These are phyloP conservation scores for Backusella parvicylindrica DNA, from an alignment of 192 early-diverging fungal species.

Conservation along the genomic window DNA sequence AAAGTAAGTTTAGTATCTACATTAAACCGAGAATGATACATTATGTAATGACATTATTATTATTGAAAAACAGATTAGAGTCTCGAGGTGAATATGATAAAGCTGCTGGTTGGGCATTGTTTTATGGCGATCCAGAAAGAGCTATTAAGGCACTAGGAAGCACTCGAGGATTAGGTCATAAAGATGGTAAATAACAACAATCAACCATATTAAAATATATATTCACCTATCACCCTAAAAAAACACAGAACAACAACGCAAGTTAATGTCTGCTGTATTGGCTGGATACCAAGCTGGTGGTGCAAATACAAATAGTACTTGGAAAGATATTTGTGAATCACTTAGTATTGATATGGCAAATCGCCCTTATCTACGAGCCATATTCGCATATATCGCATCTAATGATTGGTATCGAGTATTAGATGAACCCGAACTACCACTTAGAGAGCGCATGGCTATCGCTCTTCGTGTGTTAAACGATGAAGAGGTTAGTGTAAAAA, in stretches of 20 bases:
- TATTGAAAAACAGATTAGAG: constrained; percentile 56
- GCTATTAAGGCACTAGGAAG: constrained; percentile 67
- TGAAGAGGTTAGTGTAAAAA: constrained; percentile 54
- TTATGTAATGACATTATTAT: constrained; percentile 43
- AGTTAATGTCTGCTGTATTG: constrained; percentile 78
- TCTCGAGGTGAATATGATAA: constrained; percentile 65
- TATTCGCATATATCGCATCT: constrained; percentile 84
- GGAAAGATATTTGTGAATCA: constrained; percentile 59
- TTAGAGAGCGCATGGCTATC: constrained; percentile 77
- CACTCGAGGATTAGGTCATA: constrained; percentile 32
- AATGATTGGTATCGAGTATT: constrained; percentile 81
- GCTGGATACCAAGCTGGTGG: constrained; percentile 52
- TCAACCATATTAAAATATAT: constrained; percentile 4
- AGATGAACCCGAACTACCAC: constrained; percentile 63
- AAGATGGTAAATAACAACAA: constrained; percentile 31
- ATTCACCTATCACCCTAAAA: background rate
- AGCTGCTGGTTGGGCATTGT: constrained; percentile 87
- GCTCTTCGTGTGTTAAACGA: constrained; percentile 86
- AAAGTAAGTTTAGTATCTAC: constrained; percentile 26
- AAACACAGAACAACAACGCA: constrained; percentile 64
- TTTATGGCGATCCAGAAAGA: constrained; percentile 73
- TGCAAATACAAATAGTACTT: constrained; percentile 32
- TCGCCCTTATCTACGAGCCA: constrained; percentile 75
- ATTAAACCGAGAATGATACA: constrained; percentile 39
- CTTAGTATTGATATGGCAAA: constrained; percentile 57